phyloP scores from a whole-genome alignment of 139 green algal species.

The Closterium sp. region DNA sequence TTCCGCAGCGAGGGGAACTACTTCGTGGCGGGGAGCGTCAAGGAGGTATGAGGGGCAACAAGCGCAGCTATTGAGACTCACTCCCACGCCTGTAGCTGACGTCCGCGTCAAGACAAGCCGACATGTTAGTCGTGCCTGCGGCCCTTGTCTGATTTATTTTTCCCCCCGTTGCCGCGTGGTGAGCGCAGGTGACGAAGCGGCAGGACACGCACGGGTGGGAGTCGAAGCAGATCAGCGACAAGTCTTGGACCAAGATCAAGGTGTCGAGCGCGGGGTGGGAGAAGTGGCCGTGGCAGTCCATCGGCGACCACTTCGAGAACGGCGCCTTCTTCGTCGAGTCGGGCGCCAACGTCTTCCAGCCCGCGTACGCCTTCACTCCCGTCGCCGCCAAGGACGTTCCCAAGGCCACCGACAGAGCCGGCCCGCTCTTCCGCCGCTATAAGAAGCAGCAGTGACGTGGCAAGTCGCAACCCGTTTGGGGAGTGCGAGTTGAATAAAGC shows the following conservation, averaged over 20 bases:
- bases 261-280: background rate
- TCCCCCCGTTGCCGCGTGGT: too few species aligned
- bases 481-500: background rate
- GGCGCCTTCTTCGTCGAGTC: background rate
- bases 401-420: background rate
- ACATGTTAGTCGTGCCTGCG: too few species aligned
- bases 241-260: conserved; percentile 1
- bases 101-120: too few species aligned
- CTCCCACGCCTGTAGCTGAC: too few species aligned
- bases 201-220: background rate
- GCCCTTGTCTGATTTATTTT: too few species aligned
- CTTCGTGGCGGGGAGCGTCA: background rate
- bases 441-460: background rate
- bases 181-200: background rate
- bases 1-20: conserved; percentile 5
- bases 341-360: background rate
- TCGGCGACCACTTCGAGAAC: conserved; percentile 8
- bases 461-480: background rate
- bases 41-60: too few species aligned
- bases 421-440: background rate
- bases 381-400: background rate
- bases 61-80: too few species aligned
- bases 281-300: background rate
- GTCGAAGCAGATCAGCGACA: background rate
- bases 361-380: background rate